These are phyloP conservation scores for Curvularia sp. DNA, from an alignment of 2,329 filamentous ascomycete genomes.

Conservation along the genomic window DNA sequence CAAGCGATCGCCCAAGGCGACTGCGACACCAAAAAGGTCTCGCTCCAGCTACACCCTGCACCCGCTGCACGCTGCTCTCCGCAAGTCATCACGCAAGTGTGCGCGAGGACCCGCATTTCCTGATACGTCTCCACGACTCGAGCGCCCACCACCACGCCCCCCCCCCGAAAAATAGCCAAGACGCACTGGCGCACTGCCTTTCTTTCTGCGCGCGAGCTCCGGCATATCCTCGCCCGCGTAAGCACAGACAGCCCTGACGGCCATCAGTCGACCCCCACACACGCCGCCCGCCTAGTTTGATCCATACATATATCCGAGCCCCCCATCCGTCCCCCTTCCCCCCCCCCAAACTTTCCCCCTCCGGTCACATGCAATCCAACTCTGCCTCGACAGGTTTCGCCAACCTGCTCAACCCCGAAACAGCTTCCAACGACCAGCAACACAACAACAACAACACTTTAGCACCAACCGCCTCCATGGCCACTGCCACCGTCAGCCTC, in stretches of 20 bases:
- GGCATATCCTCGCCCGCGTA: slow-evolving; percentile 36
- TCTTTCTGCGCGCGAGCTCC: slow-evolving; percentile 34
- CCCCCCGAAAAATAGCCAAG: slow-evolving; percentile 26
- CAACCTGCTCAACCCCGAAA: slow-evolving; percentile 51
- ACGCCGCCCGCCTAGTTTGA: slow-evolving; percentile 36
- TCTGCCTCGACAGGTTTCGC: slow-evolving; percentile 45
- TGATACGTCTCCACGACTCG: slow-evolving; percentile 31
- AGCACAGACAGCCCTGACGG: slow-evolving; percentile 40
- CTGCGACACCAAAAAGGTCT: slow-evolving; percentile 14
- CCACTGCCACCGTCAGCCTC: slow-evolving; percentile 57
- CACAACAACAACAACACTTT: slow-evolving; percentile 14
- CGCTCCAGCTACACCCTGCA: slow-evolving; percentile 23
- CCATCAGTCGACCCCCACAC: slow-evolving; percentile 41
- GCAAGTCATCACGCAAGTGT: slow-evolving; percentile 26
- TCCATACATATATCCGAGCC: slow-evolving; percentile 48
- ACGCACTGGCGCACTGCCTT: slow-evolving; percentile 31
- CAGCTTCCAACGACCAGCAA: slow-evolving; percentile 19
- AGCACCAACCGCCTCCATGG: slow-evolving; percentile 40
- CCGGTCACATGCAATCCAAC: slow-evolving; percentile 52
- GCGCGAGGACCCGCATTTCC: slow-evolving; percentile 28
- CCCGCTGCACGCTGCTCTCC: slow-evolving; percentile 29
- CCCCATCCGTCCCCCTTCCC: slow-evolving; percentile 46
- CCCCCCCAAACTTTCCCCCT: slow-evolving; percentile 47
- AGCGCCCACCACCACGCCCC: slow-evolving; percentile 17
- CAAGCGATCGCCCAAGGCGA: slow-evolving; percentile 10